Evolutionary conservation across 78 protist genomes (phyloP).

Genomic region (Dictyostelium brefeldianum): DNA sequence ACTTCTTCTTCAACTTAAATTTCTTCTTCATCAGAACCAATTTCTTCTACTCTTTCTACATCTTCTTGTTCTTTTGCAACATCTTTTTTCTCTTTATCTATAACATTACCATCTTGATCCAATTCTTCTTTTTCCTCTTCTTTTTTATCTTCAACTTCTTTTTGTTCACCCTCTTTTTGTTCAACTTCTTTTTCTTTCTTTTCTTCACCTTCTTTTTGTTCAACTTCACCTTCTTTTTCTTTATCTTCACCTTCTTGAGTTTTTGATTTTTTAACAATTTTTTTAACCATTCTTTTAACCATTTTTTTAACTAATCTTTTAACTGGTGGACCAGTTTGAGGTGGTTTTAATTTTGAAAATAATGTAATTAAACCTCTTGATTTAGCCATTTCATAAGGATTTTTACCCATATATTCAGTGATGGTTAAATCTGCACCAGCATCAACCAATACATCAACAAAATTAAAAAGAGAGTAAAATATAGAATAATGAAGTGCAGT

Average conservation of each 20-base stretch:
- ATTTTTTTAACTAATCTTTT: too few species aligned
- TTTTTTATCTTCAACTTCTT: not conserved
- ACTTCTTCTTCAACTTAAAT: not conserved
- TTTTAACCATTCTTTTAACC: too few species aligned
- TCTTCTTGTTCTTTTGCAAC: not conserved
- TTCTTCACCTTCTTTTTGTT: not conserved
- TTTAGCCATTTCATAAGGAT: not conserved
- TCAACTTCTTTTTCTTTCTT: not conserved
- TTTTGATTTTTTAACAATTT: too few species aligned
- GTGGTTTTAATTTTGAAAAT: too few species aligned
- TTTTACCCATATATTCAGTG: conserved; percentile 1
- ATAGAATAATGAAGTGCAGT: not conserved
- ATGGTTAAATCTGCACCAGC: conserved; percentile 21
- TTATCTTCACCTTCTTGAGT: too few species aligned
- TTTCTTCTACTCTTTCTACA: too few species aligned
- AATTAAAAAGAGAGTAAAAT: not conserved
- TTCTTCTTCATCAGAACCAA: too few species aligned
- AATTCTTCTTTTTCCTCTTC: not conserved
- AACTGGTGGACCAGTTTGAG: too few species aligned
- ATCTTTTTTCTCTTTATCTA: too few species aligned
- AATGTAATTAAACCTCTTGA: not conserved
- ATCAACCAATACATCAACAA: not conserved
- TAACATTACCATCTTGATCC: not conserved
- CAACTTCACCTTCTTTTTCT: too few species aligned
- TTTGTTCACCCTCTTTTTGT: not conserved